Conservation (phyloP, 805 yeast species). For the Wickerhamomyces silvicola region DNA sequence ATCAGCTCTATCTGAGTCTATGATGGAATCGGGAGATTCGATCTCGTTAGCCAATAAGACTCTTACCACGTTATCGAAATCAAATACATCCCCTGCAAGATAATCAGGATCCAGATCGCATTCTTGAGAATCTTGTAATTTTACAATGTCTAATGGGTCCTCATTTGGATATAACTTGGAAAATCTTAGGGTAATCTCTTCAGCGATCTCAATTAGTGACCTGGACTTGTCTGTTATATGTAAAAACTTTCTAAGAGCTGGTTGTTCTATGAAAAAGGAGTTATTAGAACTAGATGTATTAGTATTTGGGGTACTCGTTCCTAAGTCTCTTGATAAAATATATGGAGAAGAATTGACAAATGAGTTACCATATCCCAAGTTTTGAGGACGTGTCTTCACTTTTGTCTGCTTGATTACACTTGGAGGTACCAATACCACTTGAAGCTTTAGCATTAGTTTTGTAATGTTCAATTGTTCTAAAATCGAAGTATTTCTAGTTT, state of each 20-base stretch:
- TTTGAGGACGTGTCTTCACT: conserved; percentile 1
- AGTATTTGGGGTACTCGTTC: conserved; percentile 33
- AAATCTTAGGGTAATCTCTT: conserved; percentile 51
- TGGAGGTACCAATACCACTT: conserved; percentile 38
- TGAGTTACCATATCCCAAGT: not conserved
- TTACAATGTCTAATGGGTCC: conserved; percentile 46
- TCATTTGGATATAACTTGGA: conserved; percentile 60
- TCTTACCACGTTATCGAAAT: conserved; percentile 37
- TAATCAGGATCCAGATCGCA: conserved; percentile 83
- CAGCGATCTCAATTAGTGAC: conserved; percentile 41
- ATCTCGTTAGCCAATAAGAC: conserved; percentile 39
- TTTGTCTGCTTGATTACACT: conserved; percentile 22
- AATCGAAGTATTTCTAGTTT: not conserved
- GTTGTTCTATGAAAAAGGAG: conserved; percentile 15
- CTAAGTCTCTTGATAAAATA: conserved; percentile 24
- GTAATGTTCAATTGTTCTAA: too few species aligned
- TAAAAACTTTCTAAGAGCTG: conserved; percentile 45
- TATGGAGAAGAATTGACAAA: conserved; percentile 10
- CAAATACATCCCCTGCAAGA: conserved; percentile 57
- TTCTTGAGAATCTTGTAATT: conserved; percentile 57
- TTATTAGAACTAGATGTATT: conserved; percentile 8
- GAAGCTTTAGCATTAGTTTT: conserved; percentile 34
- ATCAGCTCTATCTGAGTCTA: conserved; percentile 1
- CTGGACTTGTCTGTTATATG: conserved; percentile 50
- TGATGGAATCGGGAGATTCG: conserved; percentile 17